These are phyloP conservation scores for Fusarium dlaminii DNA, from an alignment of 2,329 filamentous ascomycete species.

Conservation along the genomic window DNA sequence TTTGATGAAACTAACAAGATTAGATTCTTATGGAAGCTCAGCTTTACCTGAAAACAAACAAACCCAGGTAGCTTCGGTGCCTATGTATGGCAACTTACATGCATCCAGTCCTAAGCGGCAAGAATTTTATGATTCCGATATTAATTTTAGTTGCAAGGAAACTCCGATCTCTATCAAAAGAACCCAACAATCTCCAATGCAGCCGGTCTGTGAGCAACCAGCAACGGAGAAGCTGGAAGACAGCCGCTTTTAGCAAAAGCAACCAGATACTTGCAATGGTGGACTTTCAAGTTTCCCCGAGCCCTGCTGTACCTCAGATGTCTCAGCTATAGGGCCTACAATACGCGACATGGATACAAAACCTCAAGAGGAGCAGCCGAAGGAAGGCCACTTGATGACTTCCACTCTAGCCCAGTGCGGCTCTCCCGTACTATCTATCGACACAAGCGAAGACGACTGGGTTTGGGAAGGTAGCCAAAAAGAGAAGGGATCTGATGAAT, in stretches of 20 bases:
- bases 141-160: not conserved
- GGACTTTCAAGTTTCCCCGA: not conserved
- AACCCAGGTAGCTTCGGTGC: not conserved
- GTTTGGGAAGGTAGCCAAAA: conserved; percentile 12
- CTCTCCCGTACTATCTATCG: conserved; percentile 43
- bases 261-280: not conserved
- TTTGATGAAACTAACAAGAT: not conserved
- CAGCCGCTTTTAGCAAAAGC: conserved; percentile 11
- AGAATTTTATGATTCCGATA: not conserved
- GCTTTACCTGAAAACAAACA: not conserved
- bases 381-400: not conserved
- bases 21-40: not conserved
- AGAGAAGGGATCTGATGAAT: not conserved
- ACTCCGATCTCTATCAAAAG: not conserved
- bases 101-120: not conserved
- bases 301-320: conserved; percentile 4
- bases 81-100: not conserved
- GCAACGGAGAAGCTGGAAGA: not conserved
- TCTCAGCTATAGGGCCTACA: not conserved
- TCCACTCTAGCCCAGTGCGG: conserved; percentile 38
- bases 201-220: not conserved
- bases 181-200: conserved; percentile 6
- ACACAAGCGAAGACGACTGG: conserved; percentile 39
- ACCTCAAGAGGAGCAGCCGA: not conserved
- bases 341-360: not conserved